These are phyloP conservation scores for Phytomonas francai DNA, from an alignment of 208 protist genomes.

Conservation along the genomic window DNA sequence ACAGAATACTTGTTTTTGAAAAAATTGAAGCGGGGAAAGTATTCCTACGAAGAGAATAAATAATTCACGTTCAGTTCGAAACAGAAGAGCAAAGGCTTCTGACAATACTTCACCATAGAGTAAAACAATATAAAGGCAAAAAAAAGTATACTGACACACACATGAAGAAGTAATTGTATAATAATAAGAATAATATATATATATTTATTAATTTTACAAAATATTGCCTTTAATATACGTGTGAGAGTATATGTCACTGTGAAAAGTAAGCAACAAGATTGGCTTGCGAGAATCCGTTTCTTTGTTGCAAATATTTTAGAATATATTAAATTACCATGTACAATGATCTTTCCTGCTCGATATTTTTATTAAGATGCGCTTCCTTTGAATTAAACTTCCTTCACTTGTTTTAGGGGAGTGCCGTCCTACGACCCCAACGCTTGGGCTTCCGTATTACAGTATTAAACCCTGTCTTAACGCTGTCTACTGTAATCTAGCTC, in stretches of 20 bases:
- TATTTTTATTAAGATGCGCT: background rate
- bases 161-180: background rate
- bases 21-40: background rate
- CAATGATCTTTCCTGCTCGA: background rate
- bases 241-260: background rate
- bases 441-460: no score
- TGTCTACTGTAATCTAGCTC: no score
- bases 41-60: background rate
- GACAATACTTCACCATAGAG: background rate
- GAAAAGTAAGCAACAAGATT: background rate
- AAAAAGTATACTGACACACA: conserved; percentile 10
- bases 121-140: conserved; percentile 3
- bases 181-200: background rate
- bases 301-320: background rate
- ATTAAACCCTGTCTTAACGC: no score
- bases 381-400: background rate
- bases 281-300: background rate
- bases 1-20: background rate
- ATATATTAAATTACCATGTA: background rate
- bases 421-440: no score
- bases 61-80: background rate
- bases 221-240: background rate
- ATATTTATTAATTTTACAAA: background rate
- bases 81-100: conserved; percentile 8
- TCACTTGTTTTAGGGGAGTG: no score